Conservation (phyloP, 768 basidiomycete genomes). For the Termitomyces sp. region DNA sequence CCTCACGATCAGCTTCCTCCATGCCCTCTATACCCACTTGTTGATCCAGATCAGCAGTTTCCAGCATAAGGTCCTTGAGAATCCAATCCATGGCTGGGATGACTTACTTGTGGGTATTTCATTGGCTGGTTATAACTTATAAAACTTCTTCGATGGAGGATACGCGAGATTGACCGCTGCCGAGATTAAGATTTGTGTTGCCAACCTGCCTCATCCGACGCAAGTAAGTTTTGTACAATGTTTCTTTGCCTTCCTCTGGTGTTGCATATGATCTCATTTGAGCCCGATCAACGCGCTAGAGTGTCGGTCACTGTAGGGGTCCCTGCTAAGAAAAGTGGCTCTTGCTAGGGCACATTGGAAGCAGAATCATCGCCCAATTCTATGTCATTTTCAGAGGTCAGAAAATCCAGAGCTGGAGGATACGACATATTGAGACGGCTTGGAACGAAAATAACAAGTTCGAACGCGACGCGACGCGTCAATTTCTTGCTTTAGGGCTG, state of each 20-base stretch:
- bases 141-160: constrained; percentile 78
- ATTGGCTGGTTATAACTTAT: constrained; percentile 77
- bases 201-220: constrained; percentile 86
- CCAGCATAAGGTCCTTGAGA: constrained; percentile 89
- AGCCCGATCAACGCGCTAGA: too few relatives aligned
- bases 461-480: constrained; percentile 54
- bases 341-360: constrained; percentile 33
- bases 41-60: constrained; percentile 80
- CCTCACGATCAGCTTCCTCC: constrained; percentile 71
- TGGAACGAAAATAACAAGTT: constrained; percentile 12
- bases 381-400: constrained; percentile 56
- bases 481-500: constrained; percentile 45
- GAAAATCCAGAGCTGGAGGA: constrained; percentile 61
- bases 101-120: constrained; percentile 96
- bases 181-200: constrained; percentile 91
- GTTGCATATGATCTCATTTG: constrained; percentile 48
- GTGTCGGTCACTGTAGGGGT: too few relatives aligned
- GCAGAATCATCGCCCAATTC: constrained; percentile 43
- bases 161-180: constrained; percentile 86
- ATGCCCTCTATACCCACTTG: constrained; percentile 67
- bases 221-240: constrained; percentile 78
- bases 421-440: constrained; percentile 50
- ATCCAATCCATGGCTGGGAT: constrained; percentile 97
- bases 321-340: too few relatives aligned
- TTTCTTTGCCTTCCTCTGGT: constrained; percentile 63